Base-by-base conservation (phyloP, 768 basidiomycete genomes). In the Tricholoma terreum region DNA sequence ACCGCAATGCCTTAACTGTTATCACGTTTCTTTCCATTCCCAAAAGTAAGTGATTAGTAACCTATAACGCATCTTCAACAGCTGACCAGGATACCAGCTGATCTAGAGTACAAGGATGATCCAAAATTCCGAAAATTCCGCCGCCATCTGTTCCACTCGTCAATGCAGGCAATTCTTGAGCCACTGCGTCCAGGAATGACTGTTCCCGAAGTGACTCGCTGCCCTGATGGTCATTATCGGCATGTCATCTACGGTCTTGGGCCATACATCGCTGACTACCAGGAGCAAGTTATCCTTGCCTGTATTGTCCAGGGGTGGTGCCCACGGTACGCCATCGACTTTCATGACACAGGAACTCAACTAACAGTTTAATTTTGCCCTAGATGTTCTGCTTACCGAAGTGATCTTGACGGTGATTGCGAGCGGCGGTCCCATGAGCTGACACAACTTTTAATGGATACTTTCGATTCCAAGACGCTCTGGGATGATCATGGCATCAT, bases 251-350 rank as follows among this genome's bases (percentile, higher is more conserved):
- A 66, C 59, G 65, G 61, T 6, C 60, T 76, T 35, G 69, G 65
- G 17, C 67, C 71, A 0, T 74, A 72, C 50, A 75, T 75, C 51
- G 69, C 70, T 0, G 69, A 76, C 51, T 75, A 76, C 43, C 73
- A 71, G 0, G 73, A 75, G 58, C 71, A 75, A 57, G 67, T 65
- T 7, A 49, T 67, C 3, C 55, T 74, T 1, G 60, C 72, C 0
- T 64, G 70, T 35, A 63, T 71, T 34, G 70, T 76, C 2, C 68
- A 71, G 38, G 65, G 66, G 3, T 75, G 72, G 73, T 77, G 67
- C 34, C 14, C 49, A 30, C 27, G n/a, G 55, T 56, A 50, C 9
- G 34, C 33, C 24, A 14, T 15, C 19, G 11, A 21, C n/a, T 35
- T 43, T 12, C 17, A 54, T 52, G 50, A 33, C 15, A 17, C 11